phyloP scores from a whole-genome alignment of 2,329 filamentous ascomycete genomes.

The Xylariaceae sp. region DNA sequence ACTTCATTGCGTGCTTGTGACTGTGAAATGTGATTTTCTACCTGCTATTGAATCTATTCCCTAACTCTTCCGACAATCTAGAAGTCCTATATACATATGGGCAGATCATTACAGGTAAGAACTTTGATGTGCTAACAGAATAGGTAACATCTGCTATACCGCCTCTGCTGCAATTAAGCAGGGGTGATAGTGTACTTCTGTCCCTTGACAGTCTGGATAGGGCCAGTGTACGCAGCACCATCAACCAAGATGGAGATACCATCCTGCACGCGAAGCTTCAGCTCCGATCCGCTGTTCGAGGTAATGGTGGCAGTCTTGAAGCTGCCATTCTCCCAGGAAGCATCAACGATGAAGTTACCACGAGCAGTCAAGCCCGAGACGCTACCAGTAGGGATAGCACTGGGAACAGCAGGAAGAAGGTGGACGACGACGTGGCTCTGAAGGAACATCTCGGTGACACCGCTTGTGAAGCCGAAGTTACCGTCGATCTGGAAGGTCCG shows the following conservation, averaged over 20 bases:
- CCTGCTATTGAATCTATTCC: not conserved
- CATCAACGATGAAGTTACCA: constrained; percentile 22
- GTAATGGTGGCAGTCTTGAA: constrained; percentile 22
- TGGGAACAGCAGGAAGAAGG: constrained; percentile 26
- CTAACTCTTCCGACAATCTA: not conserved
- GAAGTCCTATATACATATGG: too few species aligned
- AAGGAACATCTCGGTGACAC: constrained; percentile 9
- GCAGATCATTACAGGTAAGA: not conserved
- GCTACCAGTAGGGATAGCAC: constrained; percentile 20
- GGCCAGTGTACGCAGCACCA: constrained; percentile 15
- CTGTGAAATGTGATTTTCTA: too few species aligned
- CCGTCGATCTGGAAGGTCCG: constrained; percentile 45
- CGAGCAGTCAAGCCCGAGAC: constrained; percentile 23
- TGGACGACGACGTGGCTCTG: constrained; percentile 15
- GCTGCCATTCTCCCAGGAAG: constrained; percentile 19
- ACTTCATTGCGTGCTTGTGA: too few species aligned
- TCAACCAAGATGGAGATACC: constrained; percentile 21
- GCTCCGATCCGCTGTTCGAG: constrained; percentile 19
- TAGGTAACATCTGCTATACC: not conserved
- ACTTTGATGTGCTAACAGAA: not conserved
- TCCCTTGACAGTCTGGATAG: constrained; percentile 10
- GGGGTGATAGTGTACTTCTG: constrained; percentile 4
- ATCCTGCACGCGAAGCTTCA: constrained; percentile 20
- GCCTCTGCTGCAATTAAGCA: not conserved
- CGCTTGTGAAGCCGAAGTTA: constrained; percentile 41